A percentile compares a stretch with the other conserved stretches of the same genome.
phyloP scores from a whole-genome alignment of 306 rosid genomes.

The Rubus parviflorus region DNA sequence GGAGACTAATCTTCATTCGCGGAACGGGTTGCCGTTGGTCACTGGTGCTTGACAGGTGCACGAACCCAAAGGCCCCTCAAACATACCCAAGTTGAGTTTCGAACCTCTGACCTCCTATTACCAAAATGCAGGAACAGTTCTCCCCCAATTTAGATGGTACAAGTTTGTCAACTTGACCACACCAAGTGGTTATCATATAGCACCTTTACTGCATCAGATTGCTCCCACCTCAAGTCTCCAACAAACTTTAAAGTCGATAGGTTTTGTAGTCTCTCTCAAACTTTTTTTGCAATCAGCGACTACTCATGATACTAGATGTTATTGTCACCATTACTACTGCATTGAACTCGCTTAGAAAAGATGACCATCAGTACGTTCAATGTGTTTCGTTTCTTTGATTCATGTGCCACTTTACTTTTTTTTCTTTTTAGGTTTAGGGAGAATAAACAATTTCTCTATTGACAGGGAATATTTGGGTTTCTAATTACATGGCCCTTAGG shows the following conservation, averaged over 20 bases:
- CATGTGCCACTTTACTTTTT: neutral
- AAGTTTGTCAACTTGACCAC: too few relatives aligned
- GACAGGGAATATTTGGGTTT: neutral
- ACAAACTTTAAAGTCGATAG: neutral
- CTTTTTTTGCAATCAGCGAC: neutral
- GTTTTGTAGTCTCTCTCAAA: neutral
- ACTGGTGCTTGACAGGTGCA: too few relatives aligned
- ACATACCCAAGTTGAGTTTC: too few relatives aligned
- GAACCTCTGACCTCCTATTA: too few relatives aligned
- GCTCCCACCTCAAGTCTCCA: neutral
- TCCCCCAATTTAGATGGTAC: too few relatives aligned
- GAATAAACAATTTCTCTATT: neutral
- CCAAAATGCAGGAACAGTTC: too few relatives aligned
- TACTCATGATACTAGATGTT: neutral
- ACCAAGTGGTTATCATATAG: too few relatives aligned
- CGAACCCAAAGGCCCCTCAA: too few relatives aligned
- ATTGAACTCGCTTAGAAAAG: conserved; percentile 11
- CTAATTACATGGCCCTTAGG: neutral
- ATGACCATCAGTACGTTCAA: conserved; percentile 16
- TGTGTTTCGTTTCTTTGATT: conserved; percentile 16
- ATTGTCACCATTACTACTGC: conserved; percentile 18
- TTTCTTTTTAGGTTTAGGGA: neutral
- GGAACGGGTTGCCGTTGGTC: too few relatives aligned
- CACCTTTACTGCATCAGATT: too few relatives aligned
- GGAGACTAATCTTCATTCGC: too few relatives aligned